Evolutionary conservation across 208 protist species (phyloP).

Genomic region (Crithidia acanthocephali): DNA sequence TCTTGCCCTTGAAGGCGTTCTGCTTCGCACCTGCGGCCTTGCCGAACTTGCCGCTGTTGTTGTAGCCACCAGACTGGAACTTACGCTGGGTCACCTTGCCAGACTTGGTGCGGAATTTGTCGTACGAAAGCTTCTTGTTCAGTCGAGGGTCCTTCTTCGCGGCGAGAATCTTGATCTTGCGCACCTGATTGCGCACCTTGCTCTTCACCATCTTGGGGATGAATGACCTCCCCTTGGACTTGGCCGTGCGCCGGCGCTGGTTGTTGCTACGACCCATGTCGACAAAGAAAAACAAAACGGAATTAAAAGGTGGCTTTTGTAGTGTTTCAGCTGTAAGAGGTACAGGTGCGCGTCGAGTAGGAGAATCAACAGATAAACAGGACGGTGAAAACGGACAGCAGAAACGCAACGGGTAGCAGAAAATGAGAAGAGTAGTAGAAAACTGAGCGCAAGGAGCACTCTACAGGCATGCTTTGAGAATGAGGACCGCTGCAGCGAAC

Average conservation of each 20-base stretch:
- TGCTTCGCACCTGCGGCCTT: constrained; percentile 68
- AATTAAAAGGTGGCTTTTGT: too few relatives aligned
- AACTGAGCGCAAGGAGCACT: not conserved
- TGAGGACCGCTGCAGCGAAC: too few relatives aligned
- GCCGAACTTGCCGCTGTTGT: constrained; percentile 79
- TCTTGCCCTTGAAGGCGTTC: constrained; percentile 53
- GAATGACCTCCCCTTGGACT: constrained; percentile 61
- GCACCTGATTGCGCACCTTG: constrained; percentile 71
- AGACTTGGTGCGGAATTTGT: constrained; percentile 66
- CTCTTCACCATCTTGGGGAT: constrained; percentile 86
- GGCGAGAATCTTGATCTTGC: constrained; percentile 58
- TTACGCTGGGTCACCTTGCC: constrained; percentile 65
- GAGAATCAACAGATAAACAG: too few relatives aligned
- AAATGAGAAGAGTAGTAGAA: not conserved
- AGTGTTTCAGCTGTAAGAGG: too few relatives aligned
- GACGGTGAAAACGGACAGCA: not conserved
- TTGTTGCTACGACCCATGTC: constrained; percentile 90
- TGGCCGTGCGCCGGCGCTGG: constrained; percentile 69
- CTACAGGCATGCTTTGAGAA: not conserved
- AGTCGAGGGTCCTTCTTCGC: constrained; percentile 41
- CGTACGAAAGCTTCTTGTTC: constrained; percentile 75
- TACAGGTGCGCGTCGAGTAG: too few relatives aligned
- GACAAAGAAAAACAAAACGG: too few relatives aligned
- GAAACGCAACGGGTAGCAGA: too few relatives aligned
- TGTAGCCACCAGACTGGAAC: constrained; percentile 82